Evolutionary conservation across 2,329 filamentous ascomycete genomes (phyloP).

Genomic region (Delphinella strobiligena): DNA sequence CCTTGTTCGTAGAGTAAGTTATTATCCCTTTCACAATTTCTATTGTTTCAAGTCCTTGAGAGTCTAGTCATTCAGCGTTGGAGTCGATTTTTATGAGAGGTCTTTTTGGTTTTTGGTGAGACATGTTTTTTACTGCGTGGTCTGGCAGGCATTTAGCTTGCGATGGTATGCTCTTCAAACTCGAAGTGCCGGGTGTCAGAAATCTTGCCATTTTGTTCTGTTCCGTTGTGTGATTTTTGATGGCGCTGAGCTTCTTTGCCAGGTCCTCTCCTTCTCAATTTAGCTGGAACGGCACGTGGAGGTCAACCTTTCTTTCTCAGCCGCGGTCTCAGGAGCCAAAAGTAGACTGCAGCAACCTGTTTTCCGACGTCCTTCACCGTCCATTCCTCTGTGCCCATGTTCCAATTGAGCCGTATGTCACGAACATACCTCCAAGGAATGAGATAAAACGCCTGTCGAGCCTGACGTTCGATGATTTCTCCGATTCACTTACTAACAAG

Average conservation of each 20-base stretch:
- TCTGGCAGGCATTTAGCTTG: no score
- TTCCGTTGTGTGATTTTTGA: no score
- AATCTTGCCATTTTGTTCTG: no score
- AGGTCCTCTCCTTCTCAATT: constrained; percentile 37
- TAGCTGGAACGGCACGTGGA: constrained; percentile 74
- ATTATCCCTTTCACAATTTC: constrained; percentile 1
- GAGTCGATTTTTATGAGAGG: no score
- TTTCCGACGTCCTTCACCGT: constrained; percentile 79
- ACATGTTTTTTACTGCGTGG: no score
- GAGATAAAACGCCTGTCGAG: constrained; percentile 58
- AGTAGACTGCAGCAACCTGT: constrained; percentile 66
- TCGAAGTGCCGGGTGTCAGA: no score
- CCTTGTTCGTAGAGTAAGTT: constrained; percentile 72
- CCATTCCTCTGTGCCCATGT: constrained; percentile 84
- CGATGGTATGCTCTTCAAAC: no score
- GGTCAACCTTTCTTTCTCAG: constrained; percentile 59
- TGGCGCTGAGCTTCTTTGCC: constrained; percentile 11
- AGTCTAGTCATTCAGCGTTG: no score
- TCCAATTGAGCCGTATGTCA: constrained; percentile 51
- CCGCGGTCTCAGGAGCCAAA: constrained; percentile 39
- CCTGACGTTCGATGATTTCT: constrained; percentile 62
- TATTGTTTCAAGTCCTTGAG: no score
- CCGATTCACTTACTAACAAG: constrained; percentile 59
- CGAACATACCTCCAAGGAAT: constrained; percentile 61
- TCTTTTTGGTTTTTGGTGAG: no score